Evolutionary conservation across 129 eudicot species (phyloP), one percentile per base, ranked within the genome.

Genomic region (Cynara cardunculus): DNA sequence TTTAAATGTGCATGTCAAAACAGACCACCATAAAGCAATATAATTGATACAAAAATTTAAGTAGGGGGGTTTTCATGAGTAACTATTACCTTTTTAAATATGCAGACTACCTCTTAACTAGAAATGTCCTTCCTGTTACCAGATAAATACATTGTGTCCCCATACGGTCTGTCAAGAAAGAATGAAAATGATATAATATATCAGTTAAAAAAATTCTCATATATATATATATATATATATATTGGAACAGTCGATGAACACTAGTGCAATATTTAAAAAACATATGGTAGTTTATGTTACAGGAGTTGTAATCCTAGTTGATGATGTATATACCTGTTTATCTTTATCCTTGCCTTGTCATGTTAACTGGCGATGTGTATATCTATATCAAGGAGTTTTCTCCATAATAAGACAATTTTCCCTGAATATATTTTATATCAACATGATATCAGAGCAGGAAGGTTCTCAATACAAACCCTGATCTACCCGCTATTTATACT

Each of bases 71-170:
- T 30, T 19, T 22, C 46, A 25, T 32, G 39, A 26, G 14, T 76
- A 73, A 73, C 37, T 14, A 65, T 28, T 65, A 79, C 80, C 30
- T 69, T 67, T 61, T 56, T n/a, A 22, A 72, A 78, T 73, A 70
- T 61, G 85, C 71, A 66, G 69, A 64, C 26, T 35, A 53, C 80
- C 82, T 76, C 77, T 81, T 83, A 90, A 76, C 80, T 80, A 34
- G 92, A 88, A 72, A 86, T 78, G 73, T 79, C 82, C 87, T 86
- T 90, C 88, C 89, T 85, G 85, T 83, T 88, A 82, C 90, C 85
- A 44, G 91, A 78, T 68, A 87, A n/a, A 82, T 86, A 82, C 22
- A 53, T 72, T 21, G 85, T 75, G 39, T 90, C 96, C 44, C 88
- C 87, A 70, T 90, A 88, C 56, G 91, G 86, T 80, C 96, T 90